Percentiles rank a stretch among this genome's conserved stretches.
phyloP scores from a whole-genome alignment of 257 asterid species.

The Lavandula angustifolia region DNA sequence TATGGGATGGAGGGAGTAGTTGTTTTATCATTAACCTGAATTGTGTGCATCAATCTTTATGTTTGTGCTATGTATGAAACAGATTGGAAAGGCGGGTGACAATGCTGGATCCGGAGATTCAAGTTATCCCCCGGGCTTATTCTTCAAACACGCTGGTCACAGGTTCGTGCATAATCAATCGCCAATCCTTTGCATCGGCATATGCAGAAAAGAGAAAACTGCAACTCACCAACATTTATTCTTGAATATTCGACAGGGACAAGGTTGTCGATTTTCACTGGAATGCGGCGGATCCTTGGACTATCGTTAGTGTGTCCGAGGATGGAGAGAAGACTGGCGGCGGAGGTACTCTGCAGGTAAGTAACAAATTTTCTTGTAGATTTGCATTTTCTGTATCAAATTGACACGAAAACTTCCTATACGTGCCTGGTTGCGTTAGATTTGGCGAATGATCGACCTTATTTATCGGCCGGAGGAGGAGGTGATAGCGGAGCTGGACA shows the following conservation, averaged over 20 bases:
- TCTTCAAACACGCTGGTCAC: slow-evolving; percentile 93
- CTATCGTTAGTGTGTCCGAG: slow-evolving; percentile 90
- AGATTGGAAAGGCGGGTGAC: slow-evolving; percentile 57
- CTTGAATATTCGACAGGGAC: slow-evolving; percentile 57
- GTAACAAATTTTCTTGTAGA: background rate
- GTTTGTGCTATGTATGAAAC: slow-evolving; percentile 24
- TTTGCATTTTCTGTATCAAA: background rate
- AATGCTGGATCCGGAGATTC: slow-evolving; percentile 39
- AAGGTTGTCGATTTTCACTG: slow-evolving; percentile 98
- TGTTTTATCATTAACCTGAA: no score
- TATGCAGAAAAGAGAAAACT: background rate
- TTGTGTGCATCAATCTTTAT: background rate
- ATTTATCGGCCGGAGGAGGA: slow-evolving; percentile 80
- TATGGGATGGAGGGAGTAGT: no score
- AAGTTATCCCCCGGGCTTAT: slow-evolving; percentile 64
- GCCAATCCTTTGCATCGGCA: background rate
- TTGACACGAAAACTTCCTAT: no score
- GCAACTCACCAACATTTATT: background rate
- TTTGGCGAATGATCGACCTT: slow-evolving; percentile 94
- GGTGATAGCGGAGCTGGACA: slow-evolving; percentile 72
- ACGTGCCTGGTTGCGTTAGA: slow-evolving; percentile 44
- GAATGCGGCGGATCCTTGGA: slow-evolving; percentile 96
- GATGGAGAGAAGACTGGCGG: slow-evolving; percentile 66
- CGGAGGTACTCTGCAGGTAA: slow-evolving; percentile 65
- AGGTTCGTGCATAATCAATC: slow-evolving; percentile 45